Percentiles rank a stretch among this genome's conserved stretches.
Conservation (phyloP, 257 asterid genomes). For the Nicotiana obtusifolia region DNA sequence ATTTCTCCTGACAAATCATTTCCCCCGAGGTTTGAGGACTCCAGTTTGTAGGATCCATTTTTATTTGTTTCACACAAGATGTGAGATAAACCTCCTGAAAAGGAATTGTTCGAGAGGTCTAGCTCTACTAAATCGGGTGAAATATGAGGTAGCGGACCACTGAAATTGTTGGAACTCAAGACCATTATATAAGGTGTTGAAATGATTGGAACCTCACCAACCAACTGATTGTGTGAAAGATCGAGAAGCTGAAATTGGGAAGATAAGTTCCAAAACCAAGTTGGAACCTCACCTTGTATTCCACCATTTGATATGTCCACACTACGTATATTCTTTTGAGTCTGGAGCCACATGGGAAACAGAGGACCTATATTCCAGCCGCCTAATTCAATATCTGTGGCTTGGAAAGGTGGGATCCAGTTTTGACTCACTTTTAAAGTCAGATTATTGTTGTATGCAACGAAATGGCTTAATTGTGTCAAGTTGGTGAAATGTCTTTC, state of each 20-base stretch:
- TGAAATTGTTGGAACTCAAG: constrained; percentile 22
- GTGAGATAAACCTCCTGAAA: too few relatives aligned
- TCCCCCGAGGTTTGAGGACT: constrained; percentile 13
- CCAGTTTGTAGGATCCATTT: neutral
- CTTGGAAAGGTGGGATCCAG: constrained; percentile 28
- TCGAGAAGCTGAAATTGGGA: neutral
- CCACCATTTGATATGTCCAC: constrained; percentile 28
- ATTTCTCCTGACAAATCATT: constrained; percentile 20
- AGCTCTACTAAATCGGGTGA: neutral
- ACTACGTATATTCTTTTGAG: neutral
- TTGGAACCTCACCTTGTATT: constrained; percentile 17
- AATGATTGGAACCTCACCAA: neutral
- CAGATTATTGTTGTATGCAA: constrained; percentile 14
- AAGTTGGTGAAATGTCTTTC: constrained; percentile 23
- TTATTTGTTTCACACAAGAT: too few relatives aligned
- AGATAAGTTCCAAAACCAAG: constrained; percentile 29
- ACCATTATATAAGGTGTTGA: neutral
- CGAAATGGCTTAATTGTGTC: neutral
- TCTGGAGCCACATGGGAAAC: constrained; percentile 27
- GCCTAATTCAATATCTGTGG: neutral
- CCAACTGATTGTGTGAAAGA: neutral
- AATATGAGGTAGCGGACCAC: constrained; percentile 18
- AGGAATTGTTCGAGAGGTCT: neutral
- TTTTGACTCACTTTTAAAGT: constrained; percentile 13
- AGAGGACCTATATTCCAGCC: constrained; percentile 19